phyloP scores from a whole-genome alignment of 768 basidiomycete genomes.

The Piloderma croceum region DNA sequence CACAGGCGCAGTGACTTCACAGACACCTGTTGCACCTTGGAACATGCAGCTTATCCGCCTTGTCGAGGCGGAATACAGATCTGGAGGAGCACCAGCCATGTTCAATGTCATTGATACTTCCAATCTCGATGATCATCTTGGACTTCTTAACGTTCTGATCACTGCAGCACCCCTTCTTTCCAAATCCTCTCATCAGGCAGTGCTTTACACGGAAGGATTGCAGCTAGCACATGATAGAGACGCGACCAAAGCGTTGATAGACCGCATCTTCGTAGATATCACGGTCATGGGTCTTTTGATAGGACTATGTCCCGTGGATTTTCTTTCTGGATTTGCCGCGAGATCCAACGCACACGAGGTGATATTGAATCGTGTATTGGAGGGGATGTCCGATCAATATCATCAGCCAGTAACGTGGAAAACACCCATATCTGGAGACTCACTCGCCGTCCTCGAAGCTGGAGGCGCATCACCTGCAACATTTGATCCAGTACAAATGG shows the following conservation, averaged over 20 bases:
- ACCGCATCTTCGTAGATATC: slow-evolving; percentile 34
- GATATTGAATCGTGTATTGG: too few species aligned
- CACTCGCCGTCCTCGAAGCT: too few species aligned
- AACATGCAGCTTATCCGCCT: slow-evolving; percentile 28
- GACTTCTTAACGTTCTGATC: slow-evolving; percentile 40
- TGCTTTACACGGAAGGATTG: slow-evolving; percentile 42
- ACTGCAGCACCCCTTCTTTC: slow-evolving; percentile 33
- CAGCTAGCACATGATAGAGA: slow-evolving; percentile 23
- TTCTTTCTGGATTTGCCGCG: slow-evolving; percentile 35
- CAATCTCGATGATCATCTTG: slow-evolving; percentile 44
- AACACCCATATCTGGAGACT: too few species aligned
- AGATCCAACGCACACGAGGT: slow-evolving; percentile 39
- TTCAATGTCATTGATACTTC: slow-evolving; percentile 49
- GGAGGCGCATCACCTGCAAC: too few species aligned
- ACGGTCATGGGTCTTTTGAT: slow-evolving; percentile 36
- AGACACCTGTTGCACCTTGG: slow-evolving; percentile 32
- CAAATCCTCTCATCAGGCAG: slow-evolving; percentile 22
- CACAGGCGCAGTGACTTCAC: slow-evolving; percentile 17
- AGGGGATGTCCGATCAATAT: too few species aligned
- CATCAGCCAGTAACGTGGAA: too few species aligned
- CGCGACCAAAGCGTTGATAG: slow-evolving; percentile 25
- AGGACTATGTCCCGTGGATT: slow-evolving; percentile 36
- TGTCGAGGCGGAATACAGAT: slow-evolving; percentile 26
- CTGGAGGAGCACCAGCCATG: slow-evolving; percentile 21
- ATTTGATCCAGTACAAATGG: too few species aligned